A percentile compares a stretch with the other conserved stretches of the same genome.
Conservation (phyloP, 257 asterid genomes). For the Jacaranda copaia region DNA sequence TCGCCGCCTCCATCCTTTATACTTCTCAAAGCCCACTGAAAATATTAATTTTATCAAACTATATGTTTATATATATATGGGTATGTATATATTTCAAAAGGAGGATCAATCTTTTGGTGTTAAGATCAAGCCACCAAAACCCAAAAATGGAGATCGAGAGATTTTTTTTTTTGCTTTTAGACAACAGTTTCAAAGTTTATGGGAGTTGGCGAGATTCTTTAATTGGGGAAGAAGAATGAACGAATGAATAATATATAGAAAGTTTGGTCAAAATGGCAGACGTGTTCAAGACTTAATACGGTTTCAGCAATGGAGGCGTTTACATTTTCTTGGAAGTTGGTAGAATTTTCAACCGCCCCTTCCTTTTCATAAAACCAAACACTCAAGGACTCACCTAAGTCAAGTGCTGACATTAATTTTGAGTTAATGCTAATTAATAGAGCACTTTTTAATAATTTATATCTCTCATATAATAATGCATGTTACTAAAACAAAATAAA, state of each 20-base stretch:
- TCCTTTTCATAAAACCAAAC: no score
- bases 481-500: no score
- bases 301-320: slow-evolving; percentile 44
- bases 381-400: no score
- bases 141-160: not conserved
- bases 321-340: slow-evolving; percentile 1
- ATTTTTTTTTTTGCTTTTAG: not conserved
- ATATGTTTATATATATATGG: not conserved
- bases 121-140: slow-evolving; percentile 24
- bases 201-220: slow-evolving; percentile 17
- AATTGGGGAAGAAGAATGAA: slow-evolving; percentile 17
- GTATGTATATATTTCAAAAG: not conserved
- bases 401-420: no score
- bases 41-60: not conserved
- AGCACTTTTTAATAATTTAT: no score
- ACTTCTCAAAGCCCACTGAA: slow-evolving; percentile 7
- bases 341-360: not conserved
- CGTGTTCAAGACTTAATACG: slow-evolving; percentile 32
- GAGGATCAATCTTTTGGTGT: not conserved
- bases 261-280: slow-evolving; percentile 43
- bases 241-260: not conserved
- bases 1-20: slow-evolving; percentile 64
- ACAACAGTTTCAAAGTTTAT: not conserved
- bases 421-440: no score
- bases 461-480: no score